Percentiles rank a stretch among this genome's conserved stretches.
These are phyloP conservation scores for Strigomonas culicis DNA, from an alignment of 208 protist genomes.

Conservation along the genomic window DNA sequence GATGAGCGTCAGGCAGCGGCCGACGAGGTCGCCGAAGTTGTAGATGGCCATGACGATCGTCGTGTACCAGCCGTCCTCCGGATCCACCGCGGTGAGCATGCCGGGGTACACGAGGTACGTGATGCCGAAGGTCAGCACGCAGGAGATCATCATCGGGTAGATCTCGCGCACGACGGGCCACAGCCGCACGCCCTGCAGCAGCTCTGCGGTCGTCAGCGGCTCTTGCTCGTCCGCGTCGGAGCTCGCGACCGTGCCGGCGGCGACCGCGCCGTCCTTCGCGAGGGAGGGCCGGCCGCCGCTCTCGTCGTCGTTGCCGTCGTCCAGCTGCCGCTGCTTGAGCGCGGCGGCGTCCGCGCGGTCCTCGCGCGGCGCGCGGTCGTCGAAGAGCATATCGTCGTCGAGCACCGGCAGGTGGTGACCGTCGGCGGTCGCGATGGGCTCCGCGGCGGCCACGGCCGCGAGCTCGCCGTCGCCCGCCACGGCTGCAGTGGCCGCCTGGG, in stretches of 20 bases:
- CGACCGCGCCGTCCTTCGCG: background rate
- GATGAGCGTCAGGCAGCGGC: slow-evolving; percentile 41
- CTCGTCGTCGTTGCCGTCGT: background rate
- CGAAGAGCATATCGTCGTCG: slow-evolving; percentile 28
- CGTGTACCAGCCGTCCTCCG: slow-evolving; percentile 55
- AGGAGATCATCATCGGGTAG: slow-evolving; percentile 73
- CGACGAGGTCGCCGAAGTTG: slow-evolving; percentile 65
- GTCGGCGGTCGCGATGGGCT: background rate
- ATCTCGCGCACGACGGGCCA: slow-evolving; percentile 66
- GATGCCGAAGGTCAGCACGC: slow-evolving; percentile 53
- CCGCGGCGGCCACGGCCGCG: background rate
- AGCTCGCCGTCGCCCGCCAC: background rate
- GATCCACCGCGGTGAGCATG: slow-evolving; percentile 53
- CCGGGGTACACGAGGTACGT: slow-evolving; percentile 82
- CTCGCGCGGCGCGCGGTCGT: slow-evolving; percentile 21
- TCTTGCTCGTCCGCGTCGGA: slow-evolving; percentile 8
- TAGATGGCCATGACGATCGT: slow-evolving; percentile 66
- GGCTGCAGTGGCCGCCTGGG: background rate
- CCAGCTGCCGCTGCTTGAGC: background rate
- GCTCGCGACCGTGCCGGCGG: background rate
- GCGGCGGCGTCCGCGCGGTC: slow-evolving; percentile 10
- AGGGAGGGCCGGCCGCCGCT: background rate
- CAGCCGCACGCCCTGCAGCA: slow-evolving; percentile 52
- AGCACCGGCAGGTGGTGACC: too few relatives aligned
- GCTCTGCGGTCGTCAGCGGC: slow-evolving; percentile 47